A percentile compares a stretch with the other conserved stretches of the same genome.
Evolutionary conservation across 164 flowering plant genomes (phyloP).

Genomic region (Macadamia integrifolia): DNA sequence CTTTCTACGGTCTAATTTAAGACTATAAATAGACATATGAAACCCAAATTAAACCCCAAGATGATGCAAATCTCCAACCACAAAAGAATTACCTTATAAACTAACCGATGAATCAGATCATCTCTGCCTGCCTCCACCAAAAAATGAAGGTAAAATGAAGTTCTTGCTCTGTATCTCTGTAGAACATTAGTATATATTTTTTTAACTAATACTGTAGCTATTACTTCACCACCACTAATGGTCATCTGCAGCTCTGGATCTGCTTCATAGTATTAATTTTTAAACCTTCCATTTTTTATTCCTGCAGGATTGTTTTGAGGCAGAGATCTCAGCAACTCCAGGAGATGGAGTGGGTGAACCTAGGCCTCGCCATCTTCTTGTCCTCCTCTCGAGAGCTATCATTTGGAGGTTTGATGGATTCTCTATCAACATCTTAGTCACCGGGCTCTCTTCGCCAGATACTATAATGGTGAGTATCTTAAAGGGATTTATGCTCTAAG

Average conservation of each 20-base stretch:
- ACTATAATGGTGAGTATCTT: conserved; percentile 36
- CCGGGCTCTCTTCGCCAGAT: conserved; percentile 32
- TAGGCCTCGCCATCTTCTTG: conserved; percentile 28
- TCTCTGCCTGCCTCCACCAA: too few relatives aligned
- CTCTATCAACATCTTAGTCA: conserved; percentile 38
- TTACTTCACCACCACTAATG: not conserved
- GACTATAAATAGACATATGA: too few relatives aligned
- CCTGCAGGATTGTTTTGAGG: not conserved
- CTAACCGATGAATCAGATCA: too few relatives aligned
- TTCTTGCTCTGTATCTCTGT: not conserved
- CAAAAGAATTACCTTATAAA: too few relatives aligned
- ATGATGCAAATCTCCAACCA: too few relatives aligned
- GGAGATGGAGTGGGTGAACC: conserved; percentile 20
- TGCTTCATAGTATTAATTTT: too few relatives aligned
- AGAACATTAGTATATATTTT: too few relatives aligned
- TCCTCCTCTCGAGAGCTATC: conserved; percentile 34
- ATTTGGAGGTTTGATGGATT: conserved; percentile 30
- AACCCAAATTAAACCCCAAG: too few relatives aligned
- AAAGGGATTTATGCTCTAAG: too few relatives aligned
- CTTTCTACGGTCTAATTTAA: too few relatives aligned
- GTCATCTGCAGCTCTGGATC: not conserved
- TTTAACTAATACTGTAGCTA: too few relatives aligned
- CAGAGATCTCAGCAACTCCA: conserved; percentile 7
- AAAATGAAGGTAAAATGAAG: not conserved
- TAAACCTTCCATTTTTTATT: not conserved